A percentile compares a stretch with the other conserved stretches of the same genome.
These are phyloP conservation scores for Thermothelomyces thermophilus DNA, from an alignment of 2,329 filamentous ascomycete species.

Conservation along the genomic window DNA sequence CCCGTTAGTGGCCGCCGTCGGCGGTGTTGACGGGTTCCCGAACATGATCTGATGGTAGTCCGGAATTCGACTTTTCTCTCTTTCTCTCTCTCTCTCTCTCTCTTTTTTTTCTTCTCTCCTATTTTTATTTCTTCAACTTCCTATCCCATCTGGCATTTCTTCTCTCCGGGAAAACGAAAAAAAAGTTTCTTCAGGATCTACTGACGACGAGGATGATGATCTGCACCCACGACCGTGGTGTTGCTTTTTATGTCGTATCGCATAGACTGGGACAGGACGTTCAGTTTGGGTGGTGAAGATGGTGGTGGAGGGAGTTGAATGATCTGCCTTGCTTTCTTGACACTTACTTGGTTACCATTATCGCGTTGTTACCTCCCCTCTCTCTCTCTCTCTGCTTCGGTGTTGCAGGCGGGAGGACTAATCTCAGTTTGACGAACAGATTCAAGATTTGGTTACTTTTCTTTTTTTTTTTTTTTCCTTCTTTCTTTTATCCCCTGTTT, in stretches of 20 bases:
- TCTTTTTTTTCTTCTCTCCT: background rate
- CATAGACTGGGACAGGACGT: background rate
- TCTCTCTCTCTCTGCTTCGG: conserved; percentile 6
- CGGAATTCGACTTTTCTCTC: background rate
- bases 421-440: background rate
- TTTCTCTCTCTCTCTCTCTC: background rate
- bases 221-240: background rate
- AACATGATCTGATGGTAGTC: conserved; percentile 39
- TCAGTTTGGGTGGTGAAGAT: background rate
- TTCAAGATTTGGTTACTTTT: background rate
- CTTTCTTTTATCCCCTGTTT: conserved; percentile 3
- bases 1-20: conserved; percentile 11
- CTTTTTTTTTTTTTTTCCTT: conserved; percentile 1
- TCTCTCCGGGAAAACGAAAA: too few relatives aligned
- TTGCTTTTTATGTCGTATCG: background rate
- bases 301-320: background rate
- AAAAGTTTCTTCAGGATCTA: too few relatives aligned
- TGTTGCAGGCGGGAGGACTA: background rate
- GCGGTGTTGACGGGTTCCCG: conserved; percentile 33
- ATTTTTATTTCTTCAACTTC: background rate
- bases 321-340: background rate
- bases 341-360: too few relatives aligned
- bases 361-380: conserved; percentile 5
- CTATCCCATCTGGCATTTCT: too few relatives aligned
- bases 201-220: conserved; percentile 1